Conservation (phyloP, 2,329 filamentous ascomycete genomes). For the Coniochaeta ligniaria region DNA sequence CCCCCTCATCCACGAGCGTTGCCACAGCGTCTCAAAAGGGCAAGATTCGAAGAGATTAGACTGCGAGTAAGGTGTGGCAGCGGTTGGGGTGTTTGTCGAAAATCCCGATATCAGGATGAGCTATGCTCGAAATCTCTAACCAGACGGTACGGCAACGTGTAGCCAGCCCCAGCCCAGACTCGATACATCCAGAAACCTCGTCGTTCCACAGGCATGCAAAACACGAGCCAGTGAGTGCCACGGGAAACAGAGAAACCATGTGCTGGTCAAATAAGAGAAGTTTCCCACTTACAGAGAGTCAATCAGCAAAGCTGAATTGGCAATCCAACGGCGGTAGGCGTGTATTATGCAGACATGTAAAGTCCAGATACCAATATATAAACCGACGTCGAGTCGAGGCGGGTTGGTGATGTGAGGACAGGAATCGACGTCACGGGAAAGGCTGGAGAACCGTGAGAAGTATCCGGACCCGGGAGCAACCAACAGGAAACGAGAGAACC, state of each 20-base stretch:
- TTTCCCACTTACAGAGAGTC: neutral
- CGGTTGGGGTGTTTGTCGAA: too few species aligned
- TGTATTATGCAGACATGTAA: neutral
- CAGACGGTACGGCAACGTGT: neutral
- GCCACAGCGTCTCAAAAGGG: neutral
- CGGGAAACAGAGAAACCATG: neutral
- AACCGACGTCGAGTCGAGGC: neutral
- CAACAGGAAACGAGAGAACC: neutral
- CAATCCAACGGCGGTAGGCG: neutral
- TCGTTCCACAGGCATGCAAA: neutral
- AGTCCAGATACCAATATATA: neutral
- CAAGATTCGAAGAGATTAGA: too few species aligned
- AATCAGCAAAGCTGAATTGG: neutral
- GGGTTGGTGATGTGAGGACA: neutral
- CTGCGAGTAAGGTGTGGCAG: too few species aligned
- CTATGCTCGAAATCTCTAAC: neutral
- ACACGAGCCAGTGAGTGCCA: neutral
- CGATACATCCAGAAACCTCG: neutral
- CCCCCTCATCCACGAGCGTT: neutral
- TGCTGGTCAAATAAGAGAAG: neutral
- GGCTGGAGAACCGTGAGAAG: neutral
- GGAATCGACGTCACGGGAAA: neutral
- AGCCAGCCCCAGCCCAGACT: neutral
- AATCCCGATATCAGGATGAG: too few species aligned
- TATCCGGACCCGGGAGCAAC: neutral